Conservation (phyloP, 1,139 yeast species). For the Yamadazyma dendronema region DNA sequence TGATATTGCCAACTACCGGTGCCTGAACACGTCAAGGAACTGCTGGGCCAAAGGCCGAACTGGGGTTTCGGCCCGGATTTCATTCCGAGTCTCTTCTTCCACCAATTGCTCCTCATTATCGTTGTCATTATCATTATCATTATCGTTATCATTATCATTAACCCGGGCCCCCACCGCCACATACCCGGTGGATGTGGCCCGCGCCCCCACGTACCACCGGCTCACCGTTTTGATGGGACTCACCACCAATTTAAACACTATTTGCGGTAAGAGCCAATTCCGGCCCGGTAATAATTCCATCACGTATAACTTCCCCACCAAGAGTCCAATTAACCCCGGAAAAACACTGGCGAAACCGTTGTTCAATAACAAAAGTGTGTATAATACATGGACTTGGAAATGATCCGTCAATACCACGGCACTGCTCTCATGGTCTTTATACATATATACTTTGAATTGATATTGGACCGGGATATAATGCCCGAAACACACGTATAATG, state of each 20-base stretch:
- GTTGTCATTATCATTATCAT: constrained; percentile 9
- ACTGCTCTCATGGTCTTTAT: constrained; percentile 10
- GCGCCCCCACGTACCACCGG: constrained; percentile 5
- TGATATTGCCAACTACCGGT: too few relatives aligned
- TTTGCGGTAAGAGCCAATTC: constrained; percentile 47
- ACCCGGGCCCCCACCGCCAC: background rate
- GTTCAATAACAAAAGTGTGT: constrained; percentile 49
- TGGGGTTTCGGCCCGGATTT: constrained; percentile 52
- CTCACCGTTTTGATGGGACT: constrained; percentile 20
- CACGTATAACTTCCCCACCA: constrained; percentile 55
- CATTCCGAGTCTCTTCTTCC: constrained; percentile 26
- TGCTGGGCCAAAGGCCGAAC: constrained; percentile 59
- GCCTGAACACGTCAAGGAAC: constrained; percentile 58
- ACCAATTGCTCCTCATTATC: constrained; percentile 19
- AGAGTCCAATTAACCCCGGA: constrained; percentile 55
- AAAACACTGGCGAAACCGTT: constrained; percentile 53
- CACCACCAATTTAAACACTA: constrained; percentile 23
- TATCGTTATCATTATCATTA: constrained; percentile 15
- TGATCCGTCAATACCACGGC: constrained; percentile 50
- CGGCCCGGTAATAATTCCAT: constrained; percentile 62
- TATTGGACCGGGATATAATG: constrained; percentile 60
- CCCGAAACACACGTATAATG: constrained; percentile 57
- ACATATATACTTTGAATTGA: constrained; percentile 49
- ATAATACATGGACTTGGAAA: constrained; percentile 52
- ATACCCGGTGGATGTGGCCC: too few relatives aligned